These are phyloP conservation scores for Solanum bukasovii DNA, from an alignment of 257 asterid genomes.

Conservation along the genomic window DNA sequence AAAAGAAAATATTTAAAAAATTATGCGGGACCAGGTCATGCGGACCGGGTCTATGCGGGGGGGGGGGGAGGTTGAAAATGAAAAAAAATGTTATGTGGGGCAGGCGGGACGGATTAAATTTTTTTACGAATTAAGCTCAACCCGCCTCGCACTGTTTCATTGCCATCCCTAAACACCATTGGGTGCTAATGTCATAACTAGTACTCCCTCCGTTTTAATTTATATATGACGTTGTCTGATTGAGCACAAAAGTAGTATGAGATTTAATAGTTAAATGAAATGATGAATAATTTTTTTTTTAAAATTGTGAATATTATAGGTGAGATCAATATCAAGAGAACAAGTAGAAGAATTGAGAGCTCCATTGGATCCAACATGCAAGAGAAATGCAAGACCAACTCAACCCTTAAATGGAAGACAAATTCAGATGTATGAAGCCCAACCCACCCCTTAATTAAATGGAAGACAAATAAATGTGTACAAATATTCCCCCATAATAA, in stretches of 20 bases:
- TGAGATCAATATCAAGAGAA: slow-evolving; percentile 34
- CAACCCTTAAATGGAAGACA: slow-evolving; percentile 46
- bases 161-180: background rate
- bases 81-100: too few relatives aligned
- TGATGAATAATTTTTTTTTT: background rate
- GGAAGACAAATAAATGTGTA: slow-evolving; percentile 22
- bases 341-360: slow-evolving; percentile 46
- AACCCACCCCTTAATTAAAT: background rate
- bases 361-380: slow-evolving; percentile 42
- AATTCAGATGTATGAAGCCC: slow-evolving; percentile 30
- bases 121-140: rapidly evolving
- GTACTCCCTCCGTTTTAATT: background rate
- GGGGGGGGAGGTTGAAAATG: too few relatives aligned
- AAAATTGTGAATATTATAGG: slow-evolving; percentile 14
- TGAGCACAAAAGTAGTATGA: background rate
- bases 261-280: background rate
- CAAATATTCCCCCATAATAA: background rate
- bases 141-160: rapidly evolving
- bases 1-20: too few relatives aligned
- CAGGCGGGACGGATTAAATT: rapidly evolving
- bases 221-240: background rate
- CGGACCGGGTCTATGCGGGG: too few relatives aligned
- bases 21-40: too few relatives aligned
- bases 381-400: slow-evolving; percentile 58
- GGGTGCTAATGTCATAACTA: background rate